Evolutionary conservation across 352 stramenopile genomes (phyloP).

Genomic region (Pythium rishiriense): DNA sequence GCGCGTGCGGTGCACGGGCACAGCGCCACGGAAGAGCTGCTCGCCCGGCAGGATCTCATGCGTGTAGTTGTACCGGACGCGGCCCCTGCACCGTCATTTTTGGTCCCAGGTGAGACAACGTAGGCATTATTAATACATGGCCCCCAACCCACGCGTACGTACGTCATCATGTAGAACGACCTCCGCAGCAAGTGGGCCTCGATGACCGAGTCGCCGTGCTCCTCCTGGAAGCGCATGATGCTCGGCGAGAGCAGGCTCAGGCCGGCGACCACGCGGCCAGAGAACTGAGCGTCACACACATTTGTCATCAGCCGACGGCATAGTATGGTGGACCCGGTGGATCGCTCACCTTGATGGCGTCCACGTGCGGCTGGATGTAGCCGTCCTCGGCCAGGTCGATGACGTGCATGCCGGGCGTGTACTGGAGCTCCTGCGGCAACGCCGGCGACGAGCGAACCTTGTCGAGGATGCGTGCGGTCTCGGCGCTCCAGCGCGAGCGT

Average conservation of each 20-base stretch:
- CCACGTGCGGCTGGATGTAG: constrained; percentile 86
- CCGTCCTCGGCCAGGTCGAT: constrained; percentile 81
- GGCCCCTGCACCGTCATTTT: constrained; percentile 53
- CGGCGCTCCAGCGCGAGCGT: constrained; percentile 71
- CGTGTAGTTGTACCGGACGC: constrained; percentile 85
- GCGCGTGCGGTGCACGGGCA: constrained; percentile 67
- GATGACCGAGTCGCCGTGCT: constrained; percentile 68
- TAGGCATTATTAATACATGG: no score
- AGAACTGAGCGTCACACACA: no score
- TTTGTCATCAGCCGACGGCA: no score
- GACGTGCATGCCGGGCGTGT: constrained; percentile 78
- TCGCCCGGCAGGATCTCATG: constrained; percentile 78
- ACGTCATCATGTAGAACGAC: constrained; percentile 90
- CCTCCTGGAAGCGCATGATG: constrained; percentile 87
- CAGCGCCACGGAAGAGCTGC: constrained; percentile 53
- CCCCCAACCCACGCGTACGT: no score
- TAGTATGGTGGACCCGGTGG: no score
- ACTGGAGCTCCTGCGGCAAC: constrained; percentile 59
- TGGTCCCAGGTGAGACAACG: no score
- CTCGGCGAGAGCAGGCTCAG: constrained; percentile 74
- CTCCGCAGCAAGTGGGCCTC: constrained; percentile 67
- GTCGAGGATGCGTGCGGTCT: constrained; percentile 64
- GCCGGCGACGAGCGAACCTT: constrained; percentile 61
- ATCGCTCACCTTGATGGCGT: constrained; percentile 81
- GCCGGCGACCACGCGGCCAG: constrained; percentile 71